These are phyloP conservation scores for Coniella vitis DNA, from an alignment of 2,329 filamentous ascomycete genomes.

Conservation along the genomic window DNA sequence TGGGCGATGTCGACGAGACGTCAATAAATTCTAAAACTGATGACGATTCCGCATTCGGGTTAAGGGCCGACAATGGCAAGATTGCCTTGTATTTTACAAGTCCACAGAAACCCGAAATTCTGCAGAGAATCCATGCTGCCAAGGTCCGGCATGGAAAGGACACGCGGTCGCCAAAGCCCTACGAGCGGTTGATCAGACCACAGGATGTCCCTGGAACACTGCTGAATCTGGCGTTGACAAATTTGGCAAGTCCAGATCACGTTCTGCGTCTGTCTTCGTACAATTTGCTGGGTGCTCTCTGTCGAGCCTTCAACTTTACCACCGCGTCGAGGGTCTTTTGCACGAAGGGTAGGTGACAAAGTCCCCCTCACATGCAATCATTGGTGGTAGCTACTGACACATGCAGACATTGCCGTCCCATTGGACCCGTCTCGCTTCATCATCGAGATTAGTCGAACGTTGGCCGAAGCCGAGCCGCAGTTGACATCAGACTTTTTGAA, in stretches of 20 bases:
- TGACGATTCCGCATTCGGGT: constrained; percentile 60
- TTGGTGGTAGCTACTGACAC: background rate
- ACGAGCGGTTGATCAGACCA: constrained; percentile 59
- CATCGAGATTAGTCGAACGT: constrained; percentile 56
- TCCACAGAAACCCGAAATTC: constrained; percentile 54
- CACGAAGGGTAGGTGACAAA: constrained; percentile 47
- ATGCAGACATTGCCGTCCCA: constrained; percentile 54
- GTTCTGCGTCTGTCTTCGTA: constrained; percentile 57
- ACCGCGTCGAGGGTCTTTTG: constrained; percentile 55
- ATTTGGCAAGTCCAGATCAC: constrained; percentile 56
- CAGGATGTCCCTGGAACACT: constrained; percentile 66
- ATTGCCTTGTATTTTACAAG: constrained; percentile 68
- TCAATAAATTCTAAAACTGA: constrained; percentile 57
- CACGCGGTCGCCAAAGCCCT: constrained; percentile 50
- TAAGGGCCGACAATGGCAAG: constrained; percentile 62
- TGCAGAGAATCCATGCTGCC: constrained; percentile 55
- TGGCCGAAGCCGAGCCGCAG: constrained; percentile 58
- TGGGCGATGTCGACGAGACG: constrained; percentile 62
- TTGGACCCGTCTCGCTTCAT: constrained; percentile 58
- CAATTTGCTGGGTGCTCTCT: constrained; percentile 60
- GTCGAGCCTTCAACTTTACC: constrained; percentile 60
- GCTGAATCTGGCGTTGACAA: constrained; percentile 60
- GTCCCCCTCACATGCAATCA: background rate
- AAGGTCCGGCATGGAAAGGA: constrained; percentile 62
- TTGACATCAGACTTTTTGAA: constrained; percentile 63